phyloP scores from a whole-genome alignment of 83 land plant species.

The Diphasiastrum complanatum region DNA sequence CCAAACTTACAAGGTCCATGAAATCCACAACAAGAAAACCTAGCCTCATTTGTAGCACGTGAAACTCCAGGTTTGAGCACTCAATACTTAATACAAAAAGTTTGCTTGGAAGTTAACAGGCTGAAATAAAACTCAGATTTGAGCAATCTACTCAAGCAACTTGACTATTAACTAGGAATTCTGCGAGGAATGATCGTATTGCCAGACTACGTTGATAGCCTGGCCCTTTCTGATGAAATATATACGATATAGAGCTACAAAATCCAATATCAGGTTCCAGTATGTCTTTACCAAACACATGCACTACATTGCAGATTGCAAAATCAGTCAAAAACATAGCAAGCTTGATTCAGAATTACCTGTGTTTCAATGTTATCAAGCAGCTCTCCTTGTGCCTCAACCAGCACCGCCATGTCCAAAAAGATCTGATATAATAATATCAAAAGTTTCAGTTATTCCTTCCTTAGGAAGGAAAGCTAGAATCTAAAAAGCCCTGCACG shows the following conservation, averaged over 20 bases:
- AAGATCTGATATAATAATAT: constrained; percentile 13
- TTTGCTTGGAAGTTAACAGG: too few relatives aligned
- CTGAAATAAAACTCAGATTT: background rate
- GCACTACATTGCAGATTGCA: background rate
- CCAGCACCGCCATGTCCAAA: constrained; percentile 25
- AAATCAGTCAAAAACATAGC: background rate
- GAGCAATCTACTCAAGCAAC: background rate
- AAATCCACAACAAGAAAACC: background rate
- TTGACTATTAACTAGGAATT: too few relatives aligned
- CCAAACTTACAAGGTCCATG: too few relatives aligned
- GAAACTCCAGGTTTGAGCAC: background rate
- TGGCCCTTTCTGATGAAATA: too few relatives aligned
- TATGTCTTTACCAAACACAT: too few relatives aligned
- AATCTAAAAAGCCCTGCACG: too few relatives aligned
- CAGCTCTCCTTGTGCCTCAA: constrained; percentile 26
- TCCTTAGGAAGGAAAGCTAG: too few relatives aligned
- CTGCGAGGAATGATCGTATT: too few relatives aligned
- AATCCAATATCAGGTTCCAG: too few relatives aligned
- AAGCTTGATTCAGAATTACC: background rate
- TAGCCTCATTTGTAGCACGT: background rate
- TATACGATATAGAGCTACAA: too few relatives aligned
- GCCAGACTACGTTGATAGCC: too few relatives aligned
- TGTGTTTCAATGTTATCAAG: constrained; percentile 25
- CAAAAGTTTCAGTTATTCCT: background rate
- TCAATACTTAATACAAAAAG: background rate